Evolutionary conservation across 1,284 basidiomycete genomes (phyloP), one percentile per base, ranked within the genome.

Genomic region (Stereum hirsutum): DNA sequence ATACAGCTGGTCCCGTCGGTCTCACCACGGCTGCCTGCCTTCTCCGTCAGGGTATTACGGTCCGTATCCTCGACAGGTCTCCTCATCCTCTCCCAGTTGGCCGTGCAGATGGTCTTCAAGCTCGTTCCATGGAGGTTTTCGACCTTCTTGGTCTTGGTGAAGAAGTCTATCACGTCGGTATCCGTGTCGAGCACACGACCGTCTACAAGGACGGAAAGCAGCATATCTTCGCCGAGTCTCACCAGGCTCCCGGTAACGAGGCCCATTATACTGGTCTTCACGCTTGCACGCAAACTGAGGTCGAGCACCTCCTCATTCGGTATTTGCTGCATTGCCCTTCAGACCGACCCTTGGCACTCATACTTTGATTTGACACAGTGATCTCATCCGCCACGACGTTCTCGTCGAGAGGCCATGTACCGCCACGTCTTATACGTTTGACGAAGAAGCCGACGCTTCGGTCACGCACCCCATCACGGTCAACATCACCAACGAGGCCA

Each of bases 151-250:
- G 33, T 11, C 10, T 35, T 4, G 15, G 33, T 17, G 33, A 35
- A 19, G 33, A 35, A 20, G 33, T 35, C 11, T 35, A 14, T 17
- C 15, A n/a, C 15, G 11, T 35, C 33, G 33, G 33, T 2, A n/a
- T 20, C 11, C 33, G 33, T 20, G 15, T 35, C 4, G 33, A 35
- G 33, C 33, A 35, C 5, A 35, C 33, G 15, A 20, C 21, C 33
- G 33, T 35, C 11, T 35, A 35, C 33, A 35, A 35, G 33, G 33
- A 35, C 7, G 33, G 33, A 20, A 35, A 35, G 33, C 15, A 35
- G 7, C 15, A n/a, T 1, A 12, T 35, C 10, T 35, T n/a, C 5
- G 33, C 14, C 11, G 33, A 35, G 21, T 17, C 15, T 17, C 33
- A 35, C 15, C 33, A 35, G 21, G 10, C 33, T 4, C 33, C 33